Conservation (phyloP, 805 yeast genomes). For the Yarrowia sp. region DNA sequence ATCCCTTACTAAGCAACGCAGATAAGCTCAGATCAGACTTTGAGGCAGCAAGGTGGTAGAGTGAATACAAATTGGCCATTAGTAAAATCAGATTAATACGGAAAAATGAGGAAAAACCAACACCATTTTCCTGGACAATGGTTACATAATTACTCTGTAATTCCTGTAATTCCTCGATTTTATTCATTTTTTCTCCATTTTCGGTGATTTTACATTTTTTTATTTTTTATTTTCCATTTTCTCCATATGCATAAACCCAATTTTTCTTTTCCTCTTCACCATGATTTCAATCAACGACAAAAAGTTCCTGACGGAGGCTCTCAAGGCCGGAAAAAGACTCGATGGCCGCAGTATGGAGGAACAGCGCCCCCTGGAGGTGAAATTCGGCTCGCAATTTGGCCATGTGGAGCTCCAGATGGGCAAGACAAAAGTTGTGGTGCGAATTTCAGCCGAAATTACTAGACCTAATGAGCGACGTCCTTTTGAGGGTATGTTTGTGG, state of each 20-base stretch:
- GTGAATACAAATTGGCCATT: no score
- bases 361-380: conserved; percentile 61
- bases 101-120: no score
- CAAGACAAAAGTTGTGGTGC: conserved; percentile 62
- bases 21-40: no score
- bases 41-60: no score
- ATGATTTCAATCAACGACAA: conserved; percentile 58
- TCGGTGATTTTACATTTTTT: no score
- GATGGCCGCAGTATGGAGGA: conserved; percentile 68
- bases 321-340: conserved; percentile 54
- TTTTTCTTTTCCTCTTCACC: not conserved
- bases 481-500: conserved; percentile 83
- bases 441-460: conserved; percentile 70
- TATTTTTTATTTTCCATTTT: no score
- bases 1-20: no score
- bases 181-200: no score
- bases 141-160: no score
- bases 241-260: conserved; percentile 7
- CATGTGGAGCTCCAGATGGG: conserved; percentile 78
- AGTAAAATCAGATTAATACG: no score
- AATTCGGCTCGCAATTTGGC: conserved; percentile 63
- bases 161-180: no score
- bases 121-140: no score
- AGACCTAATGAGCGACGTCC: conserved; percentile 89
- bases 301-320: conserved; percentile 57